Percentiles rank a stretch among this genome's conserved stretches.
Evolutionary conservation across 768 basidiomycete genomes (phyloP).

Genomic region (Agrocybe pediades): DNA sequence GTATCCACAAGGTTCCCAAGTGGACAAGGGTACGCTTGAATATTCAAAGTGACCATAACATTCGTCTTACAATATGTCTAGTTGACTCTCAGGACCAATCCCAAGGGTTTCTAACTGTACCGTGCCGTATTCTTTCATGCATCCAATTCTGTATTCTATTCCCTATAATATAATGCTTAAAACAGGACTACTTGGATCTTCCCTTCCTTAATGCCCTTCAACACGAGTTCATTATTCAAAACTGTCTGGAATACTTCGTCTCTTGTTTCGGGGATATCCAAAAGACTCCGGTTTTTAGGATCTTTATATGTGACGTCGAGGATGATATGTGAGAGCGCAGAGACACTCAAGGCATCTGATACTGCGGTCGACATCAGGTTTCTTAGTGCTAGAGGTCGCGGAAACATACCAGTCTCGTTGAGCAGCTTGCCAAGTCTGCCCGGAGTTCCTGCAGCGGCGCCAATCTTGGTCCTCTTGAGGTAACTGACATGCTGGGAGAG

Average conservation of each 20-base stretch:
- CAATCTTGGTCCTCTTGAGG: constrained; percentile 83
- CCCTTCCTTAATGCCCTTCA: constrained; percentile 66
- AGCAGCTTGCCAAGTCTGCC: constrained; percentile 87
- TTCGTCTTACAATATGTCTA: constrained; percentile 28
- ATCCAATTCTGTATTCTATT: constrained; percentile 18
- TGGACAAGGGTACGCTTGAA: constrained; percentile 78
- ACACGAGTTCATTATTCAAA: constrained; percentile 60
- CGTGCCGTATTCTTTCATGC: constrained; percentile 3
- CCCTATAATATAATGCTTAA: constrained; percentile 35
- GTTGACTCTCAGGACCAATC: constrained; percentile 87
- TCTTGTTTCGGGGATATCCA: constrained; percentile 85
- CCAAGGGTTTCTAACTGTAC: constrained; percentile 78
- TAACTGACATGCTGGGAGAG: constrained; percentile 84
- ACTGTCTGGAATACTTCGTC: constrained; percentile 80
- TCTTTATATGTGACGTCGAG: constrained; percentile 77
- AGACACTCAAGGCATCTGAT: constrained; percentile 69
- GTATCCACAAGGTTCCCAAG: constrained; percentile 97
- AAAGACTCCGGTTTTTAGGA: constrained; percentile 69
- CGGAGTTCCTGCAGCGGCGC: constrained; percentile 90
- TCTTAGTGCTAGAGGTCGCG: background rate
- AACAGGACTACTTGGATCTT: constrained; percentile 83
- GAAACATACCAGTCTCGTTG: constrained; percentile 60
- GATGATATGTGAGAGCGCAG: constrained; percentile 82
- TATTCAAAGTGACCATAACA: background rate
- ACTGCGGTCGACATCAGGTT: constrained; percentile 2